These are phyloP conservation scores for Pulicaria dysenterica DNA, from an alignment of 129 eudicot genomes.

Conservation along the genomic window DNA sequence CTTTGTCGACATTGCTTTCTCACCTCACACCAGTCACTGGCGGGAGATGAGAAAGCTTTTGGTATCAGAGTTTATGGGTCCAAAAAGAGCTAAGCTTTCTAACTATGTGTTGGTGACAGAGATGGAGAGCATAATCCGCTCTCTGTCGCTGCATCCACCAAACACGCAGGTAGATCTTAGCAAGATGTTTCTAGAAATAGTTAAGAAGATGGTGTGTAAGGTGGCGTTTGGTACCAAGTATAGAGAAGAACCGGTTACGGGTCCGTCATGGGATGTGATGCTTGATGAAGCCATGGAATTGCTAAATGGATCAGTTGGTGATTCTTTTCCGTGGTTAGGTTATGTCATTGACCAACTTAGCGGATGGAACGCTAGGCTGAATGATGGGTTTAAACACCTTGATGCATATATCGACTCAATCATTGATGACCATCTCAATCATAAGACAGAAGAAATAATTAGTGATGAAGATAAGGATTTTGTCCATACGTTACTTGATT, in stretches of 20 bases:
- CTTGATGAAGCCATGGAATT: neutral
- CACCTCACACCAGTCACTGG: constrained; percentile 7
- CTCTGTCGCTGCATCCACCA: neutral
- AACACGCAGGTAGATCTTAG: constrained; percentile 10
- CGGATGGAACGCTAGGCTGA: constrained; percentile 16
- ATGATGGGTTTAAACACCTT: neutral
- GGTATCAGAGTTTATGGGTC: constrained; percentile 25
- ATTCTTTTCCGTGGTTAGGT: constrained; percentile 25
- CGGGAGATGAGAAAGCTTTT: constrained; percentile 28
- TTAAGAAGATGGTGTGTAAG: constrained; percentile 10
- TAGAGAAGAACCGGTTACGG: constrained; percentile 7
- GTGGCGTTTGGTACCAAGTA: constrained; percentile 29
- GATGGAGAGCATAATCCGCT: constrained; percentile 6
- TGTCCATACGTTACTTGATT: constrained; percentile 15
- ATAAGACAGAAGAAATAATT: neutral
- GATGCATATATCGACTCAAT: constrained; percentile 12
- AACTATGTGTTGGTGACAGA: constrained; percentile 15
- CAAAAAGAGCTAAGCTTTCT: constrained; percentile 16
- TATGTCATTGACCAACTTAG: neutral
- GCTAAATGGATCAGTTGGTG: constrained; percentile 21
- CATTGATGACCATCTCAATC: constrained; percentile 9
- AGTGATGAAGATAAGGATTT: constrained; percentile 11
- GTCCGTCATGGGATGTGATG: constrained; percentile 22
- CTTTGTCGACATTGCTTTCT: constrained; percentile 16
- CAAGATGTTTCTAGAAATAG: neutral